Evolutionary conservation across 2,329 filamentous ascomycete genomes (phyloP).

Genomic region (Fusarium mundagurra): DNA sequence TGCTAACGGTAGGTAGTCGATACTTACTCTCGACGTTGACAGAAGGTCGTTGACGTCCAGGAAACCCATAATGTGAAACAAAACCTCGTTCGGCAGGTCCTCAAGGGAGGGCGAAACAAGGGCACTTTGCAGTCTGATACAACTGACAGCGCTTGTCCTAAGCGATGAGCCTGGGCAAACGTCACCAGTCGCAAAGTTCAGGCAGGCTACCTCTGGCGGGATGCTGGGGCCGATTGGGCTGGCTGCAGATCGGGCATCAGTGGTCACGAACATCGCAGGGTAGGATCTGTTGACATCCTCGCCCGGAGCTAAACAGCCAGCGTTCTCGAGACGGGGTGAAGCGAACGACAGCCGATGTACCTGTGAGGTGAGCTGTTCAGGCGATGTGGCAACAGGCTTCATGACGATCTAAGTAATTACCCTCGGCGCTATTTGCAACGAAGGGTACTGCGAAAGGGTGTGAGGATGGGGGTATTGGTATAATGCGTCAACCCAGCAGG

Average conservation of each 20-base stretch:
- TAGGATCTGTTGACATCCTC: conserved; percentile 28
- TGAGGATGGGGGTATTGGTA: conserved; percentile 27
- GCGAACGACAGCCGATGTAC: conserved; percentile 46
- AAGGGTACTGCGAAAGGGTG: conserved; percentile 25
- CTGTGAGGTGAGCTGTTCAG: conserved; percentile 48
- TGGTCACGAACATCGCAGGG: conserved; percentile 35
- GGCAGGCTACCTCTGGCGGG: conserved; percentile 15
- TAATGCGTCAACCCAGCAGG: conserved; percentile 6
- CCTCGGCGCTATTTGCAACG: conserved; percentile 31
- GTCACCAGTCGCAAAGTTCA: conserved; percentile 2
- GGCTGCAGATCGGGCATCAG: conserved; percentile 46
- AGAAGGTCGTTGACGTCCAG: conserved; percentile 68
- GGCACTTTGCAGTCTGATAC: background rate
- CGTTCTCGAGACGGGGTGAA: conserved; percentile 23
- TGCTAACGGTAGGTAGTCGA: conserved; percentile 4
- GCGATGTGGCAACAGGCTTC: conserved; percentile 42
- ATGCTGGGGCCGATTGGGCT: conserved; percentile 14
- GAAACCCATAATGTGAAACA: conserved; percentile 64
- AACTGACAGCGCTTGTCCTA: background rate
- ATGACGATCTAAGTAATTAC: conserved; percentile 30
- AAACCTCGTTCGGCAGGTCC: conserved; percentile 64
- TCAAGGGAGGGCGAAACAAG: conserved; percentile 45
- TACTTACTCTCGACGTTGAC: conserved; percentile 64
- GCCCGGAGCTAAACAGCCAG: conserved; percentile 21
- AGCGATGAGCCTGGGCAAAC: background rate